Conservation (phyloP, 371 early-diverging fungal genomes). For the Nematocida sp. region DNA sequence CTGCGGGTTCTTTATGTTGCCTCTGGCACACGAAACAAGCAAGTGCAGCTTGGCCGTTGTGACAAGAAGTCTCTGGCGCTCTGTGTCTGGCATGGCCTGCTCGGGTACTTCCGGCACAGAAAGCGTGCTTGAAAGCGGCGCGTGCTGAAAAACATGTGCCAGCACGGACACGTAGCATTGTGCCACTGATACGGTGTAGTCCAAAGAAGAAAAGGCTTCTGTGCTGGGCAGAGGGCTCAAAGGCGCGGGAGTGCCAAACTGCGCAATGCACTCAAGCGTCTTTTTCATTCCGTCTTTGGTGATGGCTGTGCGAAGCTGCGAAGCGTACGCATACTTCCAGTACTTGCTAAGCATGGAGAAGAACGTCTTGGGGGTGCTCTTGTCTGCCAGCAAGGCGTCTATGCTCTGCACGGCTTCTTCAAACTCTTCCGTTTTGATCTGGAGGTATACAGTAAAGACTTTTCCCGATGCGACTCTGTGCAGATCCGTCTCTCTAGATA, state of each 20-base stretch:
- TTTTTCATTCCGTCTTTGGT: neutral
- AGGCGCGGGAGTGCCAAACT: too few relatives aligned
- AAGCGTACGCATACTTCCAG: constrained; percentile 17
- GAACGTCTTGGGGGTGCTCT: neutral
- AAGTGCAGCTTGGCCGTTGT: constrained; percentile 4
- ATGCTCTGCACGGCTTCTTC: neutral
- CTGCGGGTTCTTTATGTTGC: constrained; percentile 1
- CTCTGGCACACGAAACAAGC: neutral
- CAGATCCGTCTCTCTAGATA: neutral
- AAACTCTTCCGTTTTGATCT: constrained; percentile 1
- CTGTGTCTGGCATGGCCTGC: neutral
- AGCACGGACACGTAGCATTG: neutral
- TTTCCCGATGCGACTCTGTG: neutral
- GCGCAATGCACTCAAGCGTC: neutral
- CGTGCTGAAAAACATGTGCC: neutral
- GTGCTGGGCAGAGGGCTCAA: neutral
- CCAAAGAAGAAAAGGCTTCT: neutral
- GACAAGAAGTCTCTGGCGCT: constrained; percentile 12
- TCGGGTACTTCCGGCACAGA: neutral
- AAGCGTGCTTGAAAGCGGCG: neutral
- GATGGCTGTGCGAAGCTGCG: constrained; percentile 2
- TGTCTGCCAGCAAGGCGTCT: neutral
- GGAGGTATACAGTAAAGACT: constrained; percentile 9
- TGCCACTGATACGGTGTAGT: neutral
- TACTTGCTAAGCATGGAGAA: constrained; percentile 4